phyloP scores from a whole-genome alignment of 2,329 filamentous ascomycete genomes.

The Colletotrichum cuscutae region DNA sequence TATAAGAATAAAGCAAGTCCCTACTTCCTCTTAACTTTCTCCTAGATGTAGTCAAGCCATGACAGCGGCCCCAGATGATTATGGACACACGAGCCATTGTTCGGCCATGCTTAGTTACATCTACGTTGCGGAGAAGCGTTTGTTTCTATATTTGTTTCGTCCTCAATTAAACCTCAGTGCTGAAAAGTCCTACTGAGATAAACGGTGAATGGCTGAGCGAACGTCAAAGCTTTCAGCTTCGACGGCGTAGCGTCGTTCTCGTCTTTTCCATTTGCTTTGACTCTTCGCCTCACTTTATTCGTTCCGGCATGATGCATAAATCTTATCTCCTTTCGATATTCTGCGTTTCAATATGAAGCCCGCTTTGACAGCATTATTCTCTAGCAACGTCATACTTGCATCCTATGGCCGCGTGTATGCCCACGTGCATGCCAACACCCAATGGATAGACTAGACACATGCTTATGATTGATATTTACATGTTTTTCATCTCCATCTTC shows the following conservation, averaged over 20 bases:
- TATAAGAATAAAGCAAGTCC: too few species aligned
- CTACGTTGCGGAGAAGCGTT: background rate
- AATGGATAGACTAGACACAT: background rate
- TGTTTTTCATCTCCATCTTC: background rate
- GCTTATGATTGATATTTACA: background rate
- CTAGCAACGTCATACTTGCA: background rate
- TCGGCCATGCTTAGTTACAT: background rate
- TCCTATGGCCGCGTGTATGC: background rate
- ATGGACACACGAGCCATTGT: background rate
- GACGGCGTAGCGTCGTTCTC: background rate
- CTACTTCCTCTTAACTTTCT: background rate
- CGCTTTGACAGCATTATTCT: background rate
- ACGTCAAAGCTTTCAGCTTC: background rate
- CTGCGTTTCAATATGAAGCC: too few species aligned
- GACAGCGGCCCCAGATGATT: background rate
- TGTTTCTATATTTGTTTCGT: background rate
- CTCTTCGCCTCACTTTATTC: slow-evolving; percentile 4
- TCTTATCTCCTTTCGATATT: background rate
- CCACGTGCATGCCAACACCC: background rate
- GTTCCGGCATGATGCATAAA: slow-evolving; percentile 9
- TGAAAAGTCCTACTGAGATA: background rate
- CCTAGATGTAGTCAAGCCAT: background rate
- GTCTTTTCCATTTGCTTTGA: slow-evolving; percentile 10
- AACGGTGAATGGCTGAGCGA: background rate
- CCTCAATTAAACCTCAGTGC: background rate